Evolutionary conservation across 306 rosid species (phyloP), one percentile per base, ranked within the genome.

Genomic region (Morella rubra): DNA sequence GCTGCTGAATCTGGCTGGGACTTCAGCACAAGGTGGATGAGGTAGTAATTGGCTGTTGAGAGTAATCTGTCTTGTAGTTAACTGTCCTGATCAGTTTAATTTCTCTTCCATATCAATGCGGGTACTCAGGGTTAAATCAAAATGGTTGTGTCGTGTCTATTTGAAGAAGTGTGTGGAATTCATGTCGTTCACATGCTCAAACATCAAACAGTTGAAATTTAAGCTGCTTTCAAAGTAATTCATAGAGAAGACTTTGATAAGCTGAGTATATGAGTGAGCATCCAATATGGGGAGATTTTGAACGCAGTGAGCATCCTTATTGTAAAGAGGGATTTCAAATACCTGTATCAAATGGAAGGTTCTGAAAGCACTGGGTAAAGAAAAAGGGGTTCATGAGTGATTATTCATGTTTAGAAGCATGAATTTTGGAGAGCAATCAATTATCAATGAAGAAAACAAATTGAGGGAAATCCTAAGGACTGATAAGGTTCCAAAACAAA

Each of bases 1-100:
- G 56, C 95, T 20, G 96, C 92, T 6, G 99, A 95, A 83, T 87
- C 97, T 4, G 97, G 99, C 81, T 92, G 97, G 97, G 97, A 95
- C 77, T 95, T 95, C 79, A 92, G 97, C 88, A 73, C 97, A 68
- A 84, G 99, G 86, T 95, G 97, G 97, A 87, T 94, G 95, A 90
- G 91, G 96, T 94, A 82, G 66, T 73, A 81, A 52, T 45, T 76
- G 56, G 22, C 46, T 61, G n/a, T 77, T 44, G 66, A 56, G n/a
- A 50, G 24, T 73, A 62, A 32, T 51, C 58, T 73, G 3, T 78
- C 73, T 37, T 5, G 27, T 49, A 66, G 9, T 16, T 3, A 14
- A 4, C 6, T 44, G 5, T 64, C 49, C 49, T 15, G 49, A 15
- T 18, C 6, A 64, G 19, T 8, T 3, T 41, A 60, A 11, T 11